Base-by-base conservation (phyloP, 768 basidiomycete species). In the Serendipita indica region DNA sequence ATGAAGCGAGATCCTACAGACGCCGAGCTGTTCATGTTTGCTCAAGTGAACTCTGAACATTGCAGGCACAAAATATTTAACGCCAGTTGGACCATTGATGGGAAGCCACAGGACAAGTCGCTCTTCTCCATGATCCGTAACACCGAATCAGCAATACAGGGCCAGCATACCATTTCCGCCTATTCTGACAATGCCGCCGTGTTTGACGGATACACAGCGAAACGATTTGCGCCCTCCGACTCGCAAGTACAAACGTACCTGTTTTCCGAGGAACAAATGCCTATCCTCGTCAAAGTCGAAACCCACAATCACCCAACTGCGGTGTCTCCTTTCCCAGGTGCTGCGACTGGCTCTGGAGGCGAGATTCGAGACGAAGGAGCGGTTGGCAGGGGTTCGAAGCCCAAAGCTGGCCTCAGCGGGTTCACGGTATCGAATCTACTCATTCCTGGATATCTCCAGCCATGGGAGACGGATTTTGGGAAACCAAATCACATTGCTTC, bases 11-110 rank as follows among this genome's bases (percentile, higher is more conserved):
- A 90, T 67, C 96, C 94, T 5, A 96, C 89, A 35, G 96, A 98
- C 67, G 93, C 94, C 2, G 96, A 99, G 69, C 76, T 99, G 5
- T 99, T 99, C 79, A 99, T 98, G 96, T 99, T 98, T 70, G 94
- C 96, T 2, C 96, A 99, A 68, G 94, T 99, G 69, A 99, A 99
- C 73, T 97, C 93, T n/a, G 96, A 99, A 70, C 96, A 98, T 67
- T 99, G 96, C 70, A 79, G 96, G 33, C 96, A 99, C 77, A 99
- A 99, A 73, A 98, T 97, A 64, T 99, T 98, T 77, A 99, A 99
- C 68, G 93, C 96, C 0, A 78, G 86, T 14, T 99, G 96, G 96
- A 88, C 82, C 10, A 80, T 99, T 63, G 86, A 97, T 65, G 84
- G 77, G 1, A 65, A 74, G 37, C 65, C 74, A 10, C 74, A 81